A percentile compares a stretch with the other conserved stretches of the same genome.
Evolutionary conservation across 2,329 filamentous ascomycete species (phyloP).

Genomic region (Ophiocordyceps camponoti-rufipedis): DNA sequence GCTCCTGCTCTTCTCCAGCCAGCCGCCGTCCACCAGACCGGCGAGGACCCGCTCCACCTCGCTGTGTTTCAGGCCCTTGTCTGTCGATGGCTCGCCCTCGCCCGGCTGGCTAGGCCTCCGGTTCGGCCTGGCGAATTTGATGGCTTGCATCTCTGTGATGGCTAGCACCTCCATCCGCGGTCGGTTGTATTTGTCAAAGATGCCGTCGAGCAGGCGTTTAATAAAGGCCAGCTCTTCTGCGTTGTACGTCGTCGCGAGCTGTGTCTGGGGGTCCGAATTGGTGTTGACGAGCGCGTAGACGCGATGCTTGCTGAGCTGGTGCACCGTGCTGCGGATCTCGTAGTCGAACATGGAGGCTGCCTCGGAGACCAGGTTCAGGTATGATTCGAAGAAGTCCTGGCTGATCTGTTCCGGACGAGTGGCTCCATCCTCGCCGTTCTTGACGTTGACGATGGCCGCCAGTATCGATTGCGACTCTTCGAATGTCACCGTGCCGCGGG

Average conservation of each 20-base stretch:
- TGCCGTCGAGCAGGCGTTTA: slow-evolving; percentile 70
- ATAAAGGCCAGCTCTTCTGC: slow-evolving; percentile 81
- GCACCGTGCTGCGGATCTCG: slow-evolving; percentile 59
- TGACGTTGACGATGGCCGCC: slow-evolving; percentile 52
- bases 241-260: slow-evolving; percentile 65
- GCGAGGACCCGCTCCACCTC: slow-evolving; percentile 60
- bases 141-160: slow-evolving; percentile 60
- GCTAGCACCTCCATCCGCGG: slow-evolving; percentile 68
- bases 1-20: slow-evolving; percentile 57
- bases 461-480: slow-evolving; percentile 56
- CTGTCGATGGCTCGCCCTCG: slow-evolving; percentile 12
- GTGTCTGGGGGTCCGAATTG: slow-evolving; percentile 66
- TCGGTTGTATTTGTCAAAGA: slow-evolving; percentile 83
- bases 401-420: slow-evolving; percentile 45
- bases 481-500: slow-evolving; percentile 59
- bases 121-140: slow-evolving; percentile 43
- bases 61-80: slow-evolving; percentile 49
- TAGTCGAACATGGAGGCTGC: slow-evolving; percentile 67
- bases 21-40: slow-evolving; percentile 58
- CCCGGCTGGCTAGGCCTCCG: slow-evolving; percentile 14
- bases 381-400: slow-evolving; percentile 46
- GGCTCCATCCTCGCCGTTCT: slow-evolving; percentile 16
- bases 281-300: slow-evolving; percentile 79
- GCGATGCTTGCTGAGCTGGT: slow-evolving; percentile 49
- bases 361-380: slow-evolving; percentile 51